Base-by-base conservation (phyloP, 495 filamentous ascomycete genomes). In the Tuber umbilicatum region DNA sequence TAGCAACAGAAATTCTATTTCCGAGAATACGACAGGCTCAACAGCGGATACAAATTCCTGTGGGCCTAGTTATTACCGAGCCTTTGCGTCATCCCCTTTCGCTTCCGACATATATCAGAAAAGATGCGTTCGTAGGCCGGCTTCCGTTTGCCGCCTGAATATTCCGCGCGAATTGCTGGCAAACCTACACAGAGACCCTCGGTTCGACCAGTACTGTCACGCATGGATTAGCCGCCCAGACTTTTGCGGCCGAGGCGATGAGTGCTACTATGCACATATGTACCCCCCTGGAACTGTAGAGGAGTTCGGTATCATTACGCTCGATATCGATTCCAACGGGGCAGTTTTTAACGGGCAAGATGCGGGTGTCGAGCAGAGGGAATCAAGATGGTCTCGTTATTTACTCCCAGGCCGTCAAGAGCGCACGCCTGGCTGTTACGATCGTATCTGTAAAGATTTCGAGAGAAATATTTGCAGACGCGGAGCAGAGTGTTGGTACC, bases 151-250 rank as follows among this genome's bases (percentile, higher is more conserved):
- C 55, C 55, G 55, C 27, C 17, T 64, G 55, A 78, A 78, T 64
- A 70, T 78, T 21, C 76, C 76, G 0, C 27, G 69, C 17, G 39
- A 72, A 3, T 40, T 45, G 4, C 67, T 76, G 19, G 60, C 72
- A 35, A 78, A n/a, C 3, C 72, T 78, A 71, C 76, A 76, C 37
- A 45, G 64, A 3, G 76, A 78, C 64, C 27, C 60, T 2, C 60
- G 76, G 31, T 78, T 78, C 39, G 70, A 73, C n/a, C 67, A 71
- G 1, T 67, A 69, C 38, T 78, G 76, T 21, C 76, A 78, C 21
- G 69, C 76, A 37, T 78, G 76, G 76, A 47, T 78, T 10, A 72
- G 31, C 16, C 75, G 76, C 41, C 76, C 76, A 16, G 76, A 78
- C 50, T 73, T 78, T 60, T 78, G 76, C 31, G 72, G 35, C 43